Percentiles rank a stretch among this genome's conserved stretches.
Conservation (phyloP, 352 stramenopile species). For the Saprolegnia parasitica region DNA sequence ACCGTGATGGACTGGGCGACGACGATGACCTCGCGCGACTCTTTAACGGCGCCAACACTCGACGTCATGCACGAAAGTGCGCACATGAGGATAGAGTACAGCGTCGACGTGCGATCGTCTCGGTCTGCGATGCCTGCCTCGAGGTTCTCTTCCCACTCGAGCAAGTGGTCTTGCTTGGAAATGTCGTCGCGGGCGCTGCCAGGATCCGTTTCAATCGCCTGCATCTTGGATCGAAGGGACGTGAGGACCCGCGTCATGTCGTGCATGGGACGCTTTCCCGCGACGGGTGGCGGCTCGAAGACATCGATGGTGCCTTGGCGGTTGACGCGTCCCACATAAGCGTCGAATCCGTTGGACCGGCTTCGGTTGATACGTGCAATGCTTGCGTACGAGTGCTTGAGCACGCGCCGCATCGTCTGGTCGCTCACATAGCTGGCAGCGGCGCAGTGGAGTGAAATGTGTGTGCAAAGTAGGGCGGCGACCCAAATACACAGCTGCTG, state of each 20-base stretch:
- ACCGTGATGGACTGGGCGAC: slow-evolving; percentile 23
- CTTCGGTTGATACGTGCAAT: slow-evolving; percentile 26
- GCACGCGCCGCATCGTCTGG: slow-evolving; percentile 18
- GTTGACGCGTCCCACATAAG: slow-evolving; percentile 22
- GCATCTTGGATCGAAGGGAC: background rate
- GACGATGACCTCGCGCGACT: slow-evolving; percentile 18
- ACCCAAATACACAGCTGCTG: slow-evolving; percentile 26
- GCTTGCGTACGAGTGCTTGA: slow-evolving; percentile 27
- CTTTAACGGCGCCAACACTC: slow-evolving; percentile 11
- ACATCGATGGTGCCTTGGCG: background rate
- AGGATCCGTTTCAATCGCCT: slow-evolving; percentile 7
- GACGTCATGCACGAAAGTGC: slow-evolving; percentile 26
- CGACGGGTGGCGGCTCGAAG: background rate
- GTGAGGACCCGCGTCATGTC: slow-evolving; percentile 2
- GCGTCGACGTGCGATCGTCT: slow-evolving; percentile 24
- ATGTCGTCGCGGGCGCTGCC: background rate
- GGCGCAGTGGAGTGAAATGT: background rate
- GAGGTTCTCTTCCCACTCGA: slow-evolving; percentile 28
- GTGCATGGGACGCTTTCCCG: background rate
- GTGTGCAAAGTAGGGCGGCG: slow-evolving; percentile 9
- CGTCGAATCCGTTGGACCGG: slow-evolving; percentile 14
- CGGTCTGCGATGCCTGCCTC: slow-evolving; percentile 14
- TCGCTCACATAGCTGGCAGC: background rate
- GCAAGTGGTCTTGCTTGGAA: slow-evolving; percentile 8
- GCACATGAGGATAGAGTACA: slow-evolving; percentile 27